Evolutionary conservation across 2,329 filamentous ascomycete species (phyloP).

Genomic region (Herpotrichia juniperi): DNA sequence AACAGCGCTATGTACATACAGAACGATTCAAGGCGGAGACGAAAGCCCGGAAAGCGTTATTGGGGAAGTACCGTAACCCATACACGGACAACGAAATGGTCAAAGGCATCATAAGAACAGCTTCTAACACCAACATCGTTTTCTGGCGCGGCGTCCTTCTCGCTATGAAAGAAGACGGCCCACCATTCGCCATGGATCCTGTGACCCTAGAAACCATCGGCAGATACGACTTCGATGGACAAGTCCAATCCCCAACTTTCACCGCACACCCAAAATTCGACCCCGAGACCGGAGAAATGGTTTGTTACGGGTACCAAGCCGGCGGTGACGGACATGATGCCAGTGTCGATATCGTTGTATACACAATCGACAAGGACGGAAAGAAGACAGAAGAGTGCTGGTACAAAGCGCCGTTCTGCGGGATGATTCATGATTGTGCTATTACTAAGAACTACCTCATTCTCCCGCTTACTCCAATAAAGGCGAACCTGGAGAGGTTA

Average conservation of each 20-base stretch:
- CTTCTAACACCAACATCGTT: slow-evolving; percentile 65
- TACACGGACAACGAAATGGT: slow-evolving; percentile 63
- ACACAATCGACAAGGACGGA: slow-evolving; percentile 46
- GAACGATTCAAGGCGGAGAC: slow-evolving; percentile 50
- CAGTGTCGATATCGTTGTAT: slow-evolving; percentile 47
- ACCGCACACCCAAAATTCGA: slow-evolving; percentile 55
- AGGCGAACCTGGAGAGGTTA: slow-evolving; percentile 41
- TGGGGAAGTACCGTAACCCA: slow-evolving; percentile 64
- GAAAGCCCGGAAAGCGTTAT: slow-evolving; percentile 49
- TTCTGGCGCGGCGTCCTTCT: slow-evolving; percentile 63
- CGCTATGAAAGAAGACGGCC: slow-evolving; percentile 57
- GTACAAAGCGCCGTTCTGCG: slow-evolving; percentile 48
- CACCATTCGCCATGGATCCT: slow-evolving; percentile 49
- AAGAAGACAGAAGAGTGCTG: slow-evolving; percentile 48
- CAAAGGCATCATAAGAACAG: slow-evolving; percentile 61
- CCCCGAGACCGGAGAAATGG: slow-evolving; percentile 49
- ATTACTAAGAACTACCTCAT: slow-evolving; percentile 49
- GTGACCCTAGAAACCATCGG: slow-evolving; percentile 48
- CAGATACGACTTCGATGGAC: slow-evolving; percentile 48
- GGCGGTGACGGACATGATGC: slow-evolving; percentile 43
- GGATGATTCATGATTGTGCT: slow-evolving; percentile 49
- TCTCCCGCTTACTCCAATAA: slow-evolving; percentile 47
- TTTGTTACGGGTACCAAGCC: slow-evolving; percentile 51
- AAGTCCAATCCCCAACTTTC: slow-evolving; percentile 48
- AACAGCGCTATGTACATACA: slow-evolving; percentile 51